Percentiles rank a stretch among this genome's conserved stretches.
Conservation (phyloP, 441 rosid species). For the Aquilaria agallochum region DNA sequence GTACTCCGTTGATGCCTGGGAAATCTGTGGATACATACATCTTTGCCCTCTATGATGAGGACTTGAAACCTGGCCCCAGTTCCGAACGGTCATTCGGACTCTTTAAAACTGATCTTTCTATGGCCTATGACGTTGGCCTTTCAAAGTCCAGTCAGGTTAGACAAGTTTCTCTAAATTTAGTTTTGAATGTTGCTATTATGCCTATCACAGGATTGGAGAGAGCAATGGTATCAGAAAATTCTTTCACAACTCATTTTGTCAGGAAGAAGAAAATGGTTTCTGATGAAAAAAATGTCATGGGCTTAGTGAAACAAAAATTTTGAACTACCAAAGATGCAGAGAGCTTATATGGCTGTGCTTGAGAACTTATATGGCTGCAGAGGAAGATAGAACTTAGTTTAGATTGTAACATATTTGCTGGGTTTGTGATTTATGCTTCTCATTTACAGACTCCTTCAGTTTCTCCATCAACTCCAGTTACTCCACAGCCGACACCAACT, state of each 20-base stretch:
- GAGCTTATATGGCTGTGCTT: too few relatives aligned
- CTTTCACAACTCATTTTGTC: too few relatives aligned
- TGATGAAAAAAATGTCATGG: too few relatives aligned
- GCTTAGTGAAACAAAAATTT: too few relatives aligned
- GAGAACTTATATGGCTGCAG: too few relatives aligned
- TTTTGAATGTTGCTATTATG: too few relatives aligned
- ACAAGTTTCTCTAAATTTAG: background rate
- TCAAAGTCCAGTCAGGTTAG: slow-evolving; percentile 61
- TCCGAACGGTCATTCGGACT: slow-evolving; percentile 89
- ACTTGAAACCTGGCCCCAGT: slow-evolving; percentile 71
- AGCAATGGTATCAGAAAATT: too few relatives aligned
- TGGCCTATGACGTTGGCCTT: slow-evolving; percentile 67
- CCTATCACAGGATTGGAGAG: too few relatives aligned
- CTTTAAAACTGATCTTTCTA: slow-evolving; percentile 69
- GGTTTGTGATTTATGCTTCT: background rate
- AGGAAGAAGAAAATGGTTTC: too few relatives aligned
- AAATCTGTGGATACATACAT: slow-evolving; percentile 87
- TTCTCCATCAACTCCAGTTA: slow-evolving; percentile 28
- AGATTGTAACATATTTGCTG: background rate
- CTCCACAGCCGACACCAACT: slow-evolving; percentile 50
- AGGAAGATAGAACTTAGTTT: too few relatives aligned
- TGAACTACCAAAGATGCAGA: too few relatives aligned
- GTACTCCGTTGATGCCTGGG: slow-evolving; percentile 95
- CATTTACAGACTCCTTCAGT: slow-evolving; percentile 33
- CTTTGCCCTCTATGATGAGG: slow-evolving; percentile 85